A percentile compares a stretch with the other conserved stretches of the same genome.
These are phyloP conservation scores for Aquanectria penicillioides DNA, from an alignment of 2,329 filamentous ascomycete genomes.

Conservation along the genomic window DNA sequence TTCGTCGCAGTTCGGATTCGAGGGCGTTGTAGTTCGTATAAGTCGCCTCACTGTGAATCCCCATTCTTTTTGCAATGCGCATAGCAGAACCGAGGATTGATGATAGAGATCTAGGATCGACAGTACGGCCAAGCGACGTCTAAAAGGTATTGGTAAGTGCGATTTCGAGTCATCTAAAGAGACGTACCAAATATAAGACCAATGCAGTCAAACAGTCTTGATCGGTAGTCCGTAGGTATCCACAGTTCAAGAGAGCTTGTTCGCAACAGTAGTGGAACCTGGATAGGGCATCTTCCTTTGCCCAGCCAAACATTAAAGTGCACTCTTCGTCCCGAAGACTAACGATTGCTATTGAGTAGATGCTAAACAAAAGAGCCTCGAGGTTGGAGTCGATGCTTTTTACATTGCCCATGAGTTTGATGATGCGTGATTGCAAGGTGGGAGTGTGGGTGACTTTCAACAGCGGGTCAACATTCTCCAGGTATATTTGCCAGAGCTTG, in stretches of 20 bases:
- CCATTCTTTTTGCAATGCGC: constrained; percentile 67
- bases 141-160: constrained; percentile 37
- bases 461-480: constrained; percentile 68
- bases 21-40: constrained; percentile 44
- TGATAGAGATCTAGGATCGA: constrained; percentile 61
- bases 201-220: constrained; percentile 65
- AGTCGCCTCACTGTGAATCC: constrained; percentile 60
- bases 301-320: too few species aligned
- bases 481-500: constrained; percentile 65
- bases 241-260: constrained; percentile 62
- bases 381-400: constrained; percentile 50
- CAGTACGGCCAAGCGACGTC: constrained; percentile 56
- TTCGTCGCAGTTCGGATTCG: constrained; percentile 68
- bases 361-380: constrained; percentile 67
- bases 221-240: constrained; percentile 60
- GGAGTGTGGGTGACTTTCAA: constrained; percentile 69
- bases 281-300: too few species aligned
- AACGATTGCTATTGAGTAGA: constrained; percentile 57
- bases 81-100: constrained; percentile 63
- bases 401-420: constrained; percentile 58
- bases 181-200: constrained; percentile 64
- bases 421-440: constrained; percentile 61
- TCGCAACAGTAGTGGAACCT: constrained; percentile 61
- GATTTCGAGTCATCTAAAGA: background rate
- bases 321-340: constrained; percentile 52